phyloP scores from a whole-genome alignment of 1,284 basidiomycete species.

The Takashimella tepidaria region DNA sequence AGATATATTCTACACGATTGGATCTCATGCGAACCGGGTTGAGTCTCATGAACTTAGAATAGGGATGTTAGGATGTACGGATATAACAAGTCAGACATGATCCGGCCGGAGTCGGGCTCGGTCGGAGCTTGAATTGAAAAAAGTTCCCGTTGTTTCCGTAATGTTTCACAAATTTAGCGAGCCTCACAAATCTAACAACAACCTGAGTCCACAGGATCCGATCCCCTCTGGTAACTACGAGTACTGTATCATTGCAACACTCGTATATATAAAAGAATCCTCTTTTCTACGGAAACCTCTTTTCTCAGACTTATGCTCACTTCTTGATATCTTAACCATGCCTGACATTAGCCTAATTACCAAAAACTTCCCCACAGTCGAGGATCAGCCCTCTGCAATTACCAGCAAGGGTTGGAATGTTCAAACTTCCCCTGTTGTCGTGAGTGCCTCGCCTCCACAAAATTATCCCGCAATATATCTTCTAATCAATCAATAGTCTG shows the following conservation, averaged over 20 bases:
- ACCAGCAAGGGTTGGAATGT: conserved; percentile 25
- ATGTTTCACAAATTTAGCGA: no score
- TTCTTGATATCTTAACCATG: conserved; percentile 11
- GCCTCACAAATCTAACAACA: no score
- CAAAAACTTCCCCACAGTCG: conserved; percentile 6
- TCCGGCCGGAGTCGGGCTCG: background rate
- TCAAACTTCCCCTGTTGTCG: conserved; percentile 29
- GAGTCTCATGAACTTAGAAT: conserved; percentile 2
- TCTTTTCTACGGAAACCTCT: no score
- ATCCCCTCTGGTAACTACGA: no score
- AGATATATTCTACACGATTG: conserved; percentile 41
- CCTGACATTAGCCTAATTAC: conserved; percentile 26
- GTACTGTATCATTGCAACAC: no score
- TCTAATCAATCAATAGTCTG: background rate
- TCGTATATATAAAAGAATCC: no score
- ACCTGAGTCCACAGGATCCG: no score
- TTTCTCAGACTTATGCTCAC: no score
- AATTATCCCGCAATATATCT: background rate
- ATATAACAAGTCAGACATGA: background rate
- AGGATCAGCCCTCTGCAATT: background rate
- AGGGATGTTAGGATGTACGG: conserved; percentile 4
- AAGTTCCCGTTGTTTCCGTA: no score
- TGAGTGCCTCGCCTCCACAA: conserved; percentile 11
- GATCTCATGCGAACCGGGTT: conserved; percentile 40
- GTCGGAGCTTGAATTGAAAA: background rate